Evolutionary conservation across 495 filamentous ascomycete species (phyloP), one percentile per base, ranked within the genome.

Genomic region (Hypoxylon intermedium): DNA sequence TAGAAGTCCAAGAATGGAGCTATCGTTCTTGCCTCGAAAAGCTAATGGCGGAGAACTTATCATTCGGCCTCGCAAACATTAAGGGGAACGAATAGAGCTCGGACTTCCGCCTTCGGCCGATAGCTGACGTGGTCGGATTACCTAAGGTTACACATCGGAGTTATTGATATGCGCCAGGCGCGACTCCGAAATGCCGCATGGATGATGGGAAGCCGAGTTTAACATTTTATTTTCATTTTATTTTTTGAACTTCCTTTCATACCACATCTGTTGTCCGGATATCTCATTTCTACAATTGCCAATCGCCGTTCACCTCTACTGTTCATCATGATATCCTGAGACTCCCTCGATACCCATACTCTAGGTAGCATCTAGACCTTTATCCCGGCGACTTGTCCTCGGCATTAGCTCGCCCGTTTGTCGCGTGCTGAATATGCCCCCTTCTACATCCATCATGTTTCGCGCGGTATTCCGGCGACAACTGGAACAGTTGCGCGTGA

Each of bases 391-490:
- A n/a, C 26, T 7, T 15, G 16, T 19, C 21, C 23, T 15, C 34
- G 34, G 34, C 34, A 47, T 47, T 47, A 11, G 5, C 15, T 31
- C 19, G 2, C 37, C 12, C 1, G 18, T 38, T 50, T 11, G 23
- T 36, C 34, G 12, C 36, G 16, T 9, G n/a, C 13, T 4, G n/a
- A 31, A 31, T 9, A 61, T 61, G 58, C 30, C 43, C 23, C 48
- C 20, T 16, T 44, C 34, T 0, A 53, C 56, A 16, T 18, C 62
- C 12, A 15, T 15, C 13, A 38, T 43, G 2, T 33, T 60, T 26
- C 56, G 62, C 40, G 34, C 45, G 2, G 33, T 37, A 13, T 56
- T 65, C 34, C 55, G 62, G 62, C 50, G 45, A 6, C 55, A 53
- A 1, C 21, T 64, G 1, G 43, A 54, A n/a, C 61, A 45, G 5